Evolutionary conservation across 768 basidiomycete species (phyloP), one percentile per base, ranked within the genome.

Genomic region (Leccinum subgranulosum): DNA sequence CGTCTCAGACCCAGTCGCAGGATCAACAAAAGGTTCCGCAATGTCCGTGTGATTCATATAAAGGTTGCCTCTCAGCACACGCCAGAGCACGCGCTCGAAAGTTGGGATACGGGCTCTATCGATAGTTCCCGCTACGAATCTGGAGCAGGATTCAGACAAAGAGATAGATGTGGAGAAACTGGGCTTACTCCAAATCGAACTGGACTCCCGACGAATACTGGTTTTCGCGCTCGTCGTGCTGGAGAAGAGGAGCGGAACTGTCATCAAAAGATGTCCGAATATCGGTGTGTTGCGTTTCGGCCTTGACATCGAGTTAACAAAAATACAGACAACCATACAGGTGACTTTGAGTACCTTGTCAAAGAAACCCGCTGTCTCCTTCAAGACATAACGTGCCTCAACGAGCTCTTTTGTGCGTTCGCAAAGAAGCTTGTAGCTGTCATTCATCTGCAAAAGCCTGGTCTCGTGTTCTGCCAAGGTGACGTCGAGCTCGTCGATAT

Each of bases 21-120:
- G 90, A 69, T 98, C 93, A 56, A 93, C 80, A 66, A 98, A 97
- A 6, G 93, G 90, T 63, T 96, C 92, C 39, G 83, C 81, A 64
- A 99, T 98, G 74, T 98, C 95, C 54, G 88, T 92, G 73, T 94
- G 89, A 75, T 98, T 99, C 96, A 99, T 98, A 78, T 96, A 99
- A 21, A 99, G 79, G 71, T 99, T 98, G 51, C 97, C 97, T 58
- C 97, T 88, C 19, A 98, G 82, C 33, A 98, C 92, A 64, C 97
- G 92, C 97, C 97, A 99, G 50, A 98, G 84, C 19, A 99, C 92
- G 17, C 97, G 89, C 75, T 99, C 97, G 54, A 99, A 98, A 6
- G 93, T 95, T 1, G 91, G 84, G 67, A 98, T 81, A 56, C 95
- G 87, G 9, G 87, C 77, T 48, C 97, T 91, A 66, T 98, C 95